These are phyloP conservation scores for Melanopsichium pennsylvanicum DNA, from an alignment of 1,284 basidiomycete species.

Conservation along the genomic window DNA sequence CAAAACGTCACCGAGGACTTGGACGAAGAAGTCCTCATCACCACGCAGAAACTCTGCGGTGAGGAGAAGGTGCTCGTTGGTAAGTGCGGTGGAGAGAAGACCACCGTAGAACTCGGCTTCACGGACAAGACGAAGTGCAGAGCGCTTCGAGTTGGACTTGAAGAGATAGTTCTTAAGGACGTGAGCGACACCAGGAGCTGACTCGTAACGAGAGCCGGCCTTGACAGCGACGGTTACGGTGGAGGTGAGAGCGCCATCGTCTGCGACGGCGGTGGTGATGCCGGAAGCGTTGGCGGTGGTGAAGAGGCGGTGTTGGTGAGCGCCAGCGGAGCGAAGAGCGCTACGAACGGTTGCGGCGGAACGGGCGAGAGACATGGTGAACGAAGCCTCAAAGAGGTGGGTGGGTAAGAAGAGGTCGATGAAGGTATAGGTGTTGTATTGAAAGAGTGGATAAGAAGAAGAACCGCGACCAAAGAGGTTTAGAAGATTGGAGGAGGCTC, in stretches of 20 bases:
- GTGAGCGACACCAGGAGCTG: conserved; percentile 56
- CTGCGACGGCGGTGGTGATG: conserved; percentile 49
- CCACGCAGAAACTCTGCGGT: conserved; percentile 94
- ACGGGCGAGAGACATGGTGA: conserved; percentile 43
- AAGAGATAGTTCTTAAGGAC: conserved; percentile 60
- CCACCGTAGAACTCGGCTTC: conserved; percentile 95
- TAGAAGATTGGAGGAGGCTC: conserved; percentile 12
- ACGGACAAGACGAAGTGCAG: conserved; percentile 87
- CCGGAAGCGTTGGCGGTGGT: conserved; percentile 51
- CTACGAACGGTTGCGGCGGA: conserved; percentile 45
- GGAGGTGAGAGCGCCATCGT: conserved; percentile 57
- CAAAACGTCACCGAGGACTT: conserved; percentile 62
- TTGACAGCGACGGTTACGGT: conserved; percentile 59
- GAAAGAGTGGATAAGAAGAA: conserved; percentile 1
- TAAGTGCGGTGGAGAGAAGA: conserved; percentile 83
- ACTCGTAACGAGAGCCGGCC: conserved; percentile 58
- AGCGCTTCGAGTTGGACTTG: conserved; percentile 70
- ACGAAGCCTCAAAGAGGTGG: background rate
- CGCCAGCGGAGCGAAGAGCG: conserved; percentile 33
- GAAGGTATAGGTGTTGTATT: too few relatives aligned
- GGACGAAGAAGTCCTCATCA: conserved; percentile 73
- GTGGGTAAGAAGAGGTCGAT: background rate
- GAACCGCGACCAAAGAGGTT: conserved; percentile 19
- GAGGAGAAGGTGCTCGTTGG: conserved; percentile 87
- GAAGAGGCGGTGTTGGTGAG: conserved; percentile 40